Percentiles rank a stretch among this genome's conserved stretches.
phyloP scores from a whole-genome alignment of 2,329 filamentous ascomycete genomes.

The Arthrobotrys entomopaga region DNA sequence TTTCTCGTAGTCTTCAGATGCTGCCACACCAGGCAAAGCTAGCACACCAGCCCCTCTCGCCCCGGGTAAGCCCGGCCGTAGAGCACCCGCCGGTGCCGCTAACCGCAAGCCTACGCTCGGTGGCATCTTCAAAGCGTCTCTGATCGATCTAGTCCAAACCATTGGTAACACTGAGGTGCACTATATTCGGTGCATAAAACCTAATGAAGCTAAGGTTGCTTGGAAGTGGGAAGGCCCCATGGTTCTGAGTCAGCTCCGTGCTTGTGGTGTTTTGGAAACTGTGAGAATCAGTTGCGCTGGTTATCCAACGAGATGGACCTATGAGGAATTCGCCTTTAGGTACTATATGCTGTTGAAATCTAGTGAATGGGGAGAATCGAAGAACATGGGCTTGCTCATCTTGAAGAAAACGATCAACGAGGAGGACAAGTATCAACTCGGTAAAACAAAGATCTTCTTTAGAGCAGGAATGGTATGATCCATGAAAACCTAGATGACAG shows the following conservation, averaged over 20 bases:
- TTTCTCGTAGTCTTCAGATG: conserved; percentile 39
- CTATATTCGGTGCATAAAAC: conserved; percentile 99
- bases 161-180: conserved; percentile 98
- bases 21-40: conserved; percentile 33
- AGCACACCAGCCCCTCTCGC: conserved; percentile 74
- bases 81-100: conserved; percentile 83
- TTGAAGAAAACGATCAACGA: conserved; percentile 78
- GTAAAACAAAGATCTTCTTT: conserved; percentile 99
- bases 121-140: conserved; percentile 97
- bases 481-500: conserved; percentile 9
- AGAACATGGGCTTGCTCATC: conserved; percentile 92
- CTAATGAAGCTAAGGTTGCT: conserved; percentile 93
- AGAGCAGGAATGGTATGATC: conserved; percentile 81
- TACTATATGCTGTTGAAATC: conserved; percentile 99
- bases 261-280: conserved; percentile 98
- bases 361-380: conserved; percentile 83
- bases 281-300: conserved; percentile 97
- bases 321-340: conserved; percentile 94
- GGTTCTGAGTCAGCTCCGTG: conserved; percentile 95
- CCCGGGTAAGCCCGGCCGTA: conserved; percentile 78
- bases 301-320: conserved; percentile 98
- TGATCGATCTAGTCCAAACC: conserved; percentile 97
- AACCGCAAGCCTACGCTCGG: conserved; percentile 96
- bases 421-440: conserved; percentile 92
- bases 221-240: conserved; percentile 99